These are phyloP conservation scores for Eucalyptus rudis DNA, from an alignment of 345 rosid species.

Conservation along the genomic window DNA sequence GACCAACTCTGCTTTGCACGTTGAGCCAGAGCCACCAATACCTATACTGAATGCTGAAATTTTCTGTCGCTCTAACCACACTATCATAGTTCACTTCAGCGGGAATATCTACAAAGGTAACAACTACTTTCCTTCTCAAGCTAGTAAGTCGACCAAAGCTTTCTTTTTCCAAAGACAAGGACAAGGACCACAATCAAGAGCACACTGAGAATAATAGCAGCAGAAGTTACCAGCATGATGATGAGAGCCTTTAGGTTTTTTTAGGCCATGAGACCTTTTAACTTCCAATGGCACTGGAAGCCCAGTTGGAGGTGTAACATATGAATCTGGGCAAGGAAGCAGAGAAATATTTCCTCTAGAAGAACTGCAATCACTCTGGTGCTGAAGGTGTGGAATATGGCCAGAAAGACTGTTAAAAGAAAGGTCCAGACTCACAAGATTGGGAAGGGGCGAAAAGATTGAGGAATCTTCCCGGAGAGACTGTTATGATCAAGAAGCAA, in stretches of 20 bases:
- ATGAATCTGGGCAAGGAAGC: conserved; percentile 11
- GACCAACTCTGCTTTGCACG: conserved; percentile 47
- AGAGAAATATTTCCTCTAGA: conserved; percentile 22
- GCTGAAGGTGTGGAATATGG: conserved; percentile 20
- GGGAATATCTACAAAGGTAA: conserved; percentile 50
- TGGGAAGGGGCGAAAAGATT: conserved; percentile 20
- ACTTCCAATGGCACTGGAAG: conserved; percentile 1
- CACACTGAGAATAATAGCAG: conserved; percentile 10
- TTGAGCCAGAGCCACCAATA: conserved; percentile 58
- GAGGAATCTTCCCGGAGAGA: conserved; percentile 44
- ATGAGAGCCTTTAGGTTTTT: conserved; percentile 4
- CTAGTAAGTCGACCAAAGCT: background rate
- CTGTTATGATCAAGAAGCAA: conserved; percentile 29
- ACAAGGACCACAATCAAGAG: conserved; percentile 1
- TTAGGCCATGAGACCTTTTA: background rate
- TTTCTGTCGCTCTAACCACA: conserved; percentile 41
- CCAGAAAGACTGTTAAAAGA: conserved; percentile 52
- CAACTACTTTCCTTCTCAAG: conserved; percentile 22
- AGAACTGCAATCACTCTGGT: conserved; percentile 15
- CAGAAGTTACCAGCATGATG: conserved; percentile 16
- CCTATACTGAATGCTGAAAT: conserved; percentile 46
- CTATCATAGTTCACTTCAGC: conserved; percentile 32
- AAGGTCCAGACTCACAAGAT: conserved; percentile 23
- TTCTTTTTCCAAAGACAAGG: conserved; percentile 12
- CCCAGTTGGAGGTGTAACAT: background rate